Base-by-base conservation (phyloP, 768 basidiomycete genomes). In the Naganishia onofrii region DNA sequence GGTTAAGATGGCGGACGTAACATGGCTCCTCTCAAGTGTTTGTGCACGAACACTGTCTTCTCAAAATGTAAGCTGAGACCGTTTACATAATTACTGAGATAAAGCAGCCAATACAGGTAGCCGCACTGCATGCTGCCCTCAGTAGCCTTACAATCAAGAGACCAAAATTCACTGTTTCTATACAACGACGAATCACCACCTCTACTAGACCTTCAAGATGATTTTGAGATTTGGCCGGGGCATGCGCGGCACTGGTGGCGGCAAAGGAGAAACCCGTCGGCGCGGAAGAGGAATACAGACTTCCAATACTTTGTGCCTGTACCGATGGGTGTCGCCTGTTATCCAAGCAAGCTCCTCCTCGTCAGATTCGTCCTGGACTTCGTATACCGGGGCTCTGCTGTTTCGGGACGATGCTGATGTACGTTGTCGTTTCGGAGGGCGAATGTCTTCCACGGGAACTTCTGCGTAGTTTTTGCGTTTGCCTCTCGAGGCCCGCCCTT, bases 191-290 rank as follows among this genome's bases (percentile, higher is more conserved):
- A 42, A 10, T 42, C 42, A 15, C 13, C 42, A 10, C 15, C 42
- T 15, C 42, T 42, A 17, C 42, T 42, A 38, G 12, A 63, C 23
- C 8, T 63, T 63, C 3, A 63, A 19, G 15, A 63, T 63, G 60
- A 63, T 63, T 63, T 63, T 63, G 2, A 63, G 26, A 28, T 63
- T 63, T 42, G 60, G 60, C 36, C 60, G 38, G 13, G 60, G 23
- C 21, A 34, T 51, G 48, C 48, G 48, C 6, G 48, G 31, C 57
- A n/a, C 23, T 36, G 38, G 38, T 29, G 23, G 60, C 15, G 38
- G 38, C 42, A 42, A 19, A 10, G 60, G 42, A 17, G 60, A 44
- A 26, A 44, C 46, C 4, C 23, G 60, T 21, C 23, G 9, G 5
- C 23, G 17, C 34, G 23, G 42, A 21, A 63, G 46, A 8, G 60